These are phyloP conservation scores for Jasminum sambac DNA, from an alignment of 257 asterid species.

Conservation along the genomic window DNA sequence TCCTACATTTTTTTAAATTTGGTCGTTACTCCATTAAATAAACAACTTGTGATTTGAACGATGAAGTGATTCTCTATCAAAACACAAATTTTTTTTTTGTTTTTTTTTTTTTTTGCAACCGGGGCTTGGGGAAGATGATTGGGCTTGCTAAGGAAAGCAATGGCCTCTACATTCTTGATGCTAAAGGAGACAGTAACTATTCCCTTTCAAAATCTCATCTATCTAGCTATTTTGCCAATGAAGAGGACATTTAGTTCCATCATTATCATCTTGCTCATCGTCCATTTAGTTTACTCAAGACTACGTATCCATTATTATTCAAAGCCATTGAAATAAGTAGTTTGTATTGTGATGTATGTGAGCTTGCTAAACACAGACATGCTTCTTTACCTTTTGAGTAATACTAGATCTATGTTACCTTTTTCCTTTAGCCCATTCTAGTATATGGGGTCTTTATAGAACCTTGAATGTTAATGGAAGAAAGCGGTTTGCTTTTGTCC, in stretches of 20 bases:
- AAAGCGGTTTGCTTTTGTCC: neutral
- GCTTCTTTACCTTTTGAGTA: neutral
- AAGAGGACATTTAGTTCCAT: slow-evolving; percentile 12
- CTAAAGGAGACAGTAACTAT: neutral
- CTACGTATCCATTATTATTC: too few relatives aligned
- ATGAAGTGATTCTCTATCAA: neutral
- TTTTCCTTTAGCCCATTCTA: neutral
- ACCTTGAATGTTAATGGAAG: neutral
- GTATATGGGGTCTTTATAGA: neutral
- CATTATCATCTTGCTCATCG: slow-evolving; percentile 11
- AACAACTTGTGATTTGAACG: too few relatives aligned
- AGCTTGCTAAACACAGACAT: neutral
- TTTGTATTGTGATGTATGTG: slow-evolving; percentile 19
- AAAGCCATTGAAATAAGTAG: too few relatives aligned
- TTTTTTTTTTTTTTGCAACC: too few relatives aligned
- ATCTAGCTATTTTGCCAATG: neutral
- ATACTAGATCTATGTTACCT: neutral
- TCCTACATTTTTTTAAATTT: too few relatives aligned
- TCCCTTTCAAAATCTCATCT: neutral
- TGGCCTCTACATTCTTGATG: slow-evolving; percentile 11
- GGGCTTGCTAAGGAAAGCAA: slow-evolving; percentile 13
- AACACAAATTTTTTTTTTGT: neutral
- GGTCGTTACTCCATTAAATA: too few relatives aligned
- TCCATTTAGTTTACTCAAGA: too few relatives aligned
- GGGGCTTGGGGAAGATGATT: too few relatives aligned